A percentile compares a stretch with the other conserved stretches of the same genome.
Evolutionary conservation across 768 basidiomycete genomes (phyloP).

Genomic region (Gyrodon lividus): DNA sequence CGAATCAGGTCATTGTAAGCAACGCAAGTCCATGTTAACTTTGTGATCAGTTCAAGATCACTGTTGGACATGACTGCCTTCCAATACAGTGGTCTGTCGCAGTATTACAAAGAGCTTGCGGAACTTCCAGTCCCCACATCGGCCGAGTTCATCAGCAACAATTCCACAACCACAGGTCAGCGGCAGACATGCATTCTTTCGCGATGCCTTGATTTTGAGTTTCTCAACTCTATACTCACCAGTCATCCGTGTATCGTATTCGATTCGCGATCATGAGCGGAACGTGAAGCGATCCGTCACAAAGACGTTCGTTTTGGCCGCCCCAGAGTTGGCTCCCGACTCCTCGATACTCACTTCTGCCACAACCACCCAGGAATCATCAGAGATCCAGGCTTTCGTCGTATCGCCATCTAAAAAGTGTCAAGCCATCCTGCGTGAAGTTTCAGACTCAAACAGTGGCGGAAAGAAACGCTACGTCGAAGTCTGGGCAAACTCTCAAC

Average conservation of each 20-base stretch:
- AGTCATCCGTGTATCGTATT: conserved; percentile 47
- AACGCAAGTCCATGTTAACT: too few relatives aligned
- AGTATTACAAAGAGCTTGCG: conserved; percentile 37
- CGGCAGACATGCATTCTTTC: not conserved
- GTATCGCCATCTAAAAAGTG: conserved; percentile 42
- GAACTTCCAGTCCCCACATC: conserved; percentile 40
- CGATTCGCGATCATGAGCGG: conserved; percentile 48
- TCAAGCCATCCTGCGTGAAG: conserved; percentile 47
- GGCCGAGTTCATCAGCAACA: conserved; percentile 31
- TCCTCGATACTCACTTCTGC: conserved; percentile 10
- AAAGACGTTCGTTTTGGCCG: conserved; percentile 36
- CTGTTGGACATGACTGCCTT: conserved; percentile 16
- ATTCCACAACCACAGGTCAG: conserved; percentile 17
- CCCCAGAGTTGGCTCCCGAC: conserved; percentile 12
- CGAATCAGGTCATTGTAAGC: too few relatives aligned
- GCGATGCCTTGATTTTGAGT: not conserved
- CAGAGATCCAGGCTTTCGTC: conserved; percentile 41
- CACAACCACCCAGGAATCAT: conserved; percentile 15
- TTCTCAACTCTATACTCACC: not conserved
- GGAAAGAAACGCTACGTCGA: conserved; percentile 54
- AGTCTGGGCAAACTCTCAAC: conserved; percentile 47
- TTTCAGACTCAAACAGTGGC: conserved; percentile 18
- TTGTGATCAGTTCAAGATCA: too few relatives aligned
- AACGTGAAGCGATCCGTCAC: conserved; percentile 47
- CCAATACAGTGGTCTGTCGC: conserved; percentile 17